A percentile compares a stretch with the other conserved stretches of the same genome.
Evolutionary conservation across 768 basidiomycete genomes (phyloP).

Genomic region (Rubroboletus satanas): DNA sequence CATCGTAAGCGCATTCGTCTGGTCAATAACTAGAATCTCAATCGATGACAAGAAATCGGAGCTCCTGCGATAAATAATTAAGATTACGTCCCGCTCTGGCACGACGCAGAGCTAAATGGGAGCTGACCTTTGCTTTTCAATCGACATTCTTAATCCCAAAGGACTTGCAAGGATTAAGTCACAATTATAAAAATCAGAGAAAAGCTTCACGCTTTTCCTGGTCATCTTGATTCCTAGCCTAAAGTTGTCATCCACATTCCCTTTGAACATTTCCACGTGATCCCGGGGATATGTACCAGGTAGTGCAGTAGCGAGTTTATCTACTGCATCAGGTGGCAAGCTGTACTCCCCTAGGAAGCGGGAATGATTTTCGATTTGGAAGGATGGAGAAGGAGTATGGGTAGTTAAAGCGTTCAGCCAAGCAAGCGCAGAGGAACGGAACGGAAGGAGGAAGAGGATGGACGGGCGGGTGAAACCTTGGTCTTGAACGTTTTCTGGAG

Average conservation of each 20-base stretch:
- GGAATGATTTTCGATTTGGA: slow-evolving; percentile 84
- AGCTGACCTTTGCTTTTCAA: slow-evolving; percentile 89
- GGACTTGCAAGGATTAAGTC: slow-evolving; percentile 95
- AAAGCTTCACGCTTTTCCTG: slow-evolving; percentile 86
- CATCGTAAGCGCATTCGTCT: slow-evolving; percentile 90
- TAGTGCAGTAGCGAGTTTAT: slow-evolving; percentile 73
- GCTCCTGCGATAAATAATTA: slow-evolving; percentile 44
- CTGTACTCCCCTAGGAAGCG: slow-evolving; percentile 83
- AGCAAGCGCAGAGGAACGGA: slow-evolving; percentile 80
- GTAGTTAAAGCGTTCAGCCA: slow-evolving; percentile 80
- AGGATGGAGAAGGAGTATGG: slow-evolving; percentile 66
- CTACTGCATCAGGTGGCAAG: slow-evolving; percentile 70
- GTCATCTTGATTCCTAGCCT: slow-evolving; percentile 91
- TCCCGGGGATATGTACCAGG: slow-evolving; percentile 80
- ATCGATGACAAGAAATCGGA: slow-evolving; percentile 92
- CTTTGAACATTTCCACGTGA: slow-evolving; percentile 90
- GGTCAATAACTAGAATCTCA: slow-evolving; percentile 87
- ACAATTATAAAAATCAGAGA: slow-evolving; percentile 84
- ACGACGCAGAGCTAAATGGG: neutral
- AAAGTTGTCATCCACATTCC: slow-evolving; percentile 97
- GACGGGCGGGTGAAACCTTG: slow-evolving; percentile 98
- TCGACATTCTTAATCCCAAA: slow-evolving; percentile 81
- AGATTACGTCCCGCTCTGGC: neutral
- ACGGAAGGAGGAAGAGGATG: slow-evolving; percentile 86
- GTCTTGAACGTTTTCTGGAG: slow-evolving; percentile 80